A percentile compares a stretch with the other conserved stretches of the same genome.
phyloP scores from a whole-genome alignment of 2,329 filamentous ascomycete genomes.

The Ophiostoma ulmi region DNA sequence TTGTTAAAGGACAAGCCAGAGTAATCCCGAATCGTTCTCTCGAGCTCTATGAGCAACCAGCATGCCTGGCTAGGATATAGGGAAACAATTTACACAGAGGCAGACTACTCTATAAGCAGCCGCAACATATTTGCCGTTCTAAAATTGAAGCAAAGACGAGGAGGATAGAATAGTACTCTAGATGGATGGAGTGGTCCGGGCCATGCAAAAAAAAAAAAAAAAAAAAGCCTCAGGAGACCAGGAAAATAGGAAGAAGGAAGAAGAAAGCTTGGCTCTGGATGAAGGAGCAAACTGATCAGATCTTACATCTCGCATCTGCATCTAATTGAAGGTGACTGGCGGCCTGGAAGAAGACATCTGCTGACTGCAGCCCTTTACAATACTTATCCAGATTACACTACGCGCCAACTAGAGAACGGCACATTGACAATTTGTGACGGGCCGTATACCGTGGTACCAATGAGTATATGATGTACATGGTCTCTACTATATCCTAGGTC shows the following conservation, averaged over 20 bases:
- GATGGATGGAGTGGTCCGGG: not conserved
- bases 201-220: not conserved
- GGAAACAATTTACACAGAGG: not conserved
- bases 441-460: not conserved
- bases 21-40: no score
- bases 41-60: not conserved
- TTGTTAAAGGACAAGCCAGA: no score
- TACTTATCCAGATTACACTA: not conserved
- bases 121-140: not conserved
- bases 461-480: not conserved
- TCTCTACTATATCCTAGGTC: not conserved
- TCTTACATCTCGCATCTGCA: not conserved
- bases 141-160: not conserved
- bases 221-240: not conserved
- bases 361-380: not conserved
- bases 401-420: not conserved
- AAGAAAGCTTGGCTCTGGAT: not conserved
- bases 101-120: not conserved
- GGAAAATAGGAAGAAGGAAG: not conserved
- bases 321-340: not conserved
- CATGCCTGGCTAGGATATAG: not conserved
- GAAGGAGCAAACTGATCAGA: not conserved
- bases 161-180: not conserved
- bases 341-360: conserved; percentile 2
- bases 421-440: not conserved